Evolutionary conservation across 2,329 filamentous ascomycete genomes (phyloP).

Genomic region (Dactylella cylindrospora): DNA sequence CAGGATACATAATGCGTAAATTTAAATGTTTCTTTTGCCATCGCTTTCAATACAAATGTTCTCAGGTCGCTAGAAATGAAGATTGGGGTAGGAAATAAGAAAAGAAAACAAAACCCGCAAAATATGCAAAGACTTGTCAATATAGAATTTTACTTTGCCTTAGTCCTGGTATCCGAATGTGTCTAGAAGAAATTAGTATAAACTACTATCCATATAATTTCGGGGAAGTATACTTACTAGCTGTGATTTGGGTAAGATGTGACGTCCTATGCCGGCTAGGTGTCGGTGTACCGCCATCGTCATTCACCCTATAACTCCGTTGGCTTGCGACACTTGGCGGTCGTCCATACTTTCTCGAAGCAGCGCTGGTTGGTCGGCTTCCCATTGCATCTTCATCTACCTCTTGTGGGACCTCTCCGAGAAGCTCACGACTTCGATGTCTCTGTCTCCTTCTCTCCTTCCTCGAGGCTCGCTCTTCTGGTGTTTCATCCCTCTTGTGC

Average conservation of each 20-base stretch:
- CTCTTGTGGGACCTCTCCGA: slow-evolving; percentile 37
- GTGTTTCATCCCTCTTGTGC: slow-evolving; percentile 39
- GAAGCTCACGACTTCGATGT: slow-evolving; percentile 23
- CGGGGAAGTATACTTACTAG: slow-evolving; percentile 18
- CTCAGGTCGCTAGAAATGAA: too few species aligned
- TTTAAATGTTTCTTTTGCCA: too few species aligned
- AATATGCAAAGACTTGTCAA: slow-evolving; percentile 8
- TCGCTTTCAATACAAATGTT: too few species aligned
- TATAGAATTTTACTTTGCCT: slow-evolving; percentile 17
- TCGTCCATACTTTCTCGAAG: slow-evolving; percentile 36
- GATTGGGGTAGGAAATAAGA: slow-evolving; percentile 12
- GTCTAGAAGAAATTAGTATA: slow-evolving; percentile 14
- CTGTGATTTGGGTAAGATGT: slow-evolving; percentile 42
- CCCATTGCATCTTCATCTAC: slow-evolving; percentile 33
- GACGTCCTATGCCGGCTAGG: slow-evolving; percentile 38
- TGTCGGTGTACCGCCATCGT: slow-evolving; percentile 24
- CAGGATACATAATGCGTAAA: too few species aligned
- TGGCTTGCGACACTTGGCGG: slow-evolving; percentile 38
- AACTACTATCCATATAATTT: background rate
- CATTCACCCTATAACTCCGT: slow-evolving; percentile 32
- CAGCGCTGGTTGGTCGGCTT: slow-evolving; percentile 30
- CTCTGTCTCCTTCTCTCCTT: slow-evolving; percentile 28
- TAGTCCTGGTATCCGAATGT: slow-evolving; percentile 44
- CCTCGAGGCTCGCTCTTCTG: slow-evolving; percentile 19
- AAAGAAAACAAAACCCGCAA: slow-evolving; percentile 1